Base-by-base conservation (phyloP, 768 basidiomycete species). In the Obba rivulosa region DNA sequence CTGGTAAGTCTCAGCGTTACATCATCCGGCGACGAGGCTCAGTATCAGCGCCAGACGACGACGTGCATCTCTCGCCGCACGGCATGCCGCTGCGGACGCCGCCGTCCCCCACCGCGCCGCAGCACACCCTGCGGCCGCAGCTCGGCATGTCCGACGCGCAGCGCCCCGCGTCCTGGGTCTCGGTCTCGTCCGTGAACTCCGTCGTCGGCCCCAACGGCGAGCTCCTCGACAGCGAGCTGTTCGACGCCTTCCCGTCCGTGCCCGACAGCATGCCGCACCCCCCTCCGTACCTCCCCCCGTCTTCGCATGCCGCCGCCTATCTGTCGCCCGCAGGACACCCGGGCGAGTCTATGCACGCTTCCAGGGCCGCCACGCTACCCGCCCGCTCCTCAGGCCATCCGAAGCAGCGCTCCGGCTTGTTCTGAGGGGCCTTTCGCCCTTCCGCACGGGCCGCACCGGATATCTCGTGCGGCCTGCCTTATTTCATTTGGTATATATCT, bases 241-340 rank as follows among this genome's bases (percentile, higher is more conserved):
- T 82, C 54, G 85, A 87, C 49, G 76, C 83, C 7, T 87, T 88
- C 64, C 87, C 87, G 20, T 76, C 77, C 28, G 85, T 87, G 4
- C 85, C 86, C 1, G 69, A 49, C 5, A 46, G 16, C n/a, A 41
- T 41, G 13, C 55, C 55, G 8, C 34, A 18, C 34, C 3, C 47
- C 38, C 22, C 21, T 17, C 13, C 40, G 17, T 5, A 46, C 11
- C 46, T 53, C 11, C 48, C 55, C 18, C 49, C 48, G 2, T 42
- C 52, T 9, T 49, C 55, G 8, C 18, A 28, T 16, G 41, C 42
- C n/a, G 44, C 54, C 3, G 41, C 53, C 9, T 48, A 43, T 13
- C 18, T 46, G 13, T 53, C 52, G 11, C 46, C 56, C 8, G 20
- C 48, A 37, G 48, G 21, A 16, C 25, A 41, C 10, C 28, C n/a